These are phyloP conservation scores for Scleroderma citrinum DNA, from an alignment of 768 basidiomycete species.

Conservation along the genomic window DNA sequence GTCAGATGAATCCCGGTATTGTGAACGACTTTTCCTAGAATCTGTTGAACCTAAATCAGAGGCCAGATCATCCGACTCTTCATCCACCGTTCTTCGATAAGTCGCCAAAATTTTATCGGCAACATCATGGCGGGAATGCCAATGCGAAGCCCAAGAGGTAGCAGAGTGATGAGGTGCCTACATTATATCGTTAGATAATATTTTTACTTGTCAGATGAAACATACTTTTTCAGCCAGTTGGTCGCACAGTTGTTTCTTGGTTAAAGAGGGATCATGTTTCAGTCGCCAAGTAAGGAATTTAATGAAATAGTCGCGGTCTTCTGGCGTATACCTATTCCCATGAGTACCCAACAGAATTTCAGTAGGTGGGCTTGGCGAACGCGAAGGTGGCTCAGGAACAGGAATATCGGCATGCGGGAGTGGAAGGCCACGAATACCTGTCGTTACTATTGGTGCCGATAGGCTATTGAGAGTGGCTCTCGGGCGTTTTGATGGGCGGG, in stretches of 20 bases:
- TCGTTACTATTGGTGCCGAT: conserved; percentile 34
- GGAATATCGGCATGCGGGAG: conserved; percentile 56
- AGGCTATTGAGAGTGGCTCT: conserved; percentile 54
- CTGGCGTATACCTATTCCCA: conserved; percentile 60
- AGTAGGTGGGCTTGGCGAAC: conserved; percentile 64
- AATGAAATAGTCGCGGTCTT: conserved; percentile 62
- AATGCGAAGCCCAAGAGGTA: conserved; percentile 64
- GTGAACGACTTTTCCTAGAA: conserved; percentile 13
- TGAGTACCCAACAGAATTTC: conserved; percentile 38
- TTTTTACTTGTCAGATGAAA: neutral
- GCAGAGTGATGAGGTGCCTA: conserved; percentile 63
- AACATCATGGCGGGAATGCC: conserved; percentile 59
- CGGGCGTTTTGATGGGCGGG: conserved; percentile 25
- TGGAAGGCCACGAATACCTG: conserved; percentile 42
- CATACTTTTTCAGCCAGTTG: conserved; percentile 50
- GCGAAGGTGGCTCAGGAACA: conserved; percentile 58
- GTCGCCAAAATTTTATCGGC: conserved; percentile 54
- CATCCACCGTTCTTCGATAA: conserved; percentile 29
- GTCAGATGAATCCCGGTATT: conserved; percentile 6
- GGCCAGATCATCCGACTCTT: conserved; percentile 15
- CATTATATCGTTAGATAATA: neutral
- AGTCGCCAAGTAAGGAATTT: conserved; percentile 61
- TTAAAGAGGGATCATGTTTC: conserved; percentile 46
- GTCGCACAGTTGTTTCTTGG: conserved; percentile 48
- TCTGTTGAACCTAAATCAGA: conserved; percentile 19